Conservation (phyloP, 805 yeast genomes). For the Kodamaea fukazawae region DNA sequence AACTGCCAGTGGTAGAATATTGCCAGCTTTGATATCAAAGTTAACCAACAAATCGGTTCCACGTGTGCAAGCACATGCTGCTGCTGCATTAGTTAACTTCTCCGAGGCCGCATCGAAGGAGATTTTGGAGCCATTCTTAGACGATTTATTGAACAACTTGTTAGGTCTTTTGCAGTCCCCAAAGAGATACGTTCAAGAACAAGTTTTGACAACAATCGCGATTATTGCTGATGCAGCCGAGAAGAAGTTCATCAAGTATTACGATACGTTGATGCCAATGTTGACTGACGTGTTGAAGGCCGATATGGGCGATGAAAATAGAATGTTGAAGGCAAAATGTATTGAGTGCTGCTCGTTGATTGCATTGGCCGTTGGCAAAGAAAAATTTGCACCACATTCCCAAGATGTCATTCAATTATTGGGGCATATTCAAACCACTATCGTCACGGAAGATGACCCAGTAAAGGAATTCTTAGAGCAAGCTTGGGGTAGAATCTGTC, state of each 20-base stretch:
- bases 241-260: slow-evolving; percentile 81
- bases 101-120: slow-evolving; percentile 89
- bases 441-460: slow-evolving; percentile 75
- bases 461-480: slow-evolving; percentile 83
- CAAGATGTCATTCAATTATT: slow-evolving; percentile 70
- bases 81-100: slow-evolving; percentile 96
- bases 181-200: slow-evolving; percentile 93
- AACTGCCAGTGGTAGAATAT: slow-evolving; percentile 70
- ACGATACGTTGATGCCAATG: slow-evolving; percentile 91
- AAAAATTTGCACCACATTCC: slow-evolving; percentile 74
- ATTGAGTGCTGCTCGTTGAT: slow-evolving; percentile 94
- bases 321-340: slow-evolving; percentile 84
- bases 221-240: slow-evolving; percentile 97
- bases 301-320: slow-evolving; percentile 74
- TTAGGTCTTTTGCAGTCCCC: slow-evolving; percentile 78
- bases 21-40: slow-evolving; percentile 86
- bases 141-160: slow-evolving; percentile 69
- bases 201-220: slow-evolving; percentile 93
- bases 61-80: slow-evolving; percentile 96
- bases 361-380: slow-evolving; percentile 93
- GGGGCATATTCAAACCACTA: slow-evolving; percentile 63
- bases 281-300: slow-evolving; percentile 73
- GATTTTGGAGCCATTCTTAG: slow-evolving; percentile 88
- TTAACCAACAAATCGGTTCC: slow-evolving; percentile 72
- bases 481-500: slow-evolving; percentile 94